These are phyloP conservation scores for Myxozyma mucilagina DNA, from an alignment of 805 yeast species.

Conservation along the genomic window DNA sequence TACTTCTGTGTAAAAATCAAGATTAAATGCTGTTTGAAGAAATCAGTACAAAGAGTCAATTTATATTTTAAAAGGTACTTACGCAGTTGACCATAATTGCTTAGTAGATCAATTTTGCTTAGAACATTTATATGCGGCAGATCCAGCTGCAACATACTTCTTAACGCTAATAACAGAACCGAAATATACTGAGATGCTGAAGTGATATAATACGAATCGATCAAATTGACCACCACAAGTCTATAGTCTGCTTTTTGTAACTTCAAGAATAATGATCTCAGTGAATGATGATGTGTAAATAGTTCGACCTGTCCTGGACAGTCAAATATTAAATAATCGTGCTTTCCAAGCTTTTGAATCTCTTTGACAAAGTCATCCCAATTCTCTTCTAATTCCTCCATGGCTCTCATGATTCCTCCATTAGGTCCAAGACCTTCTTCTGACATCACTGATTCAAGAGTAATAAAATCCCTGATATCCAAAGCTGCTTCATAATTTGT, in stretches of 20 bases:
- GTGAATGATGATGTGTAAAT: constrained; percentile 82
- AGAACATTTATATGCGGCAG: constrained; percentile 91
- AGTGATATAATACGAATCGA: constrained; percentile 79
- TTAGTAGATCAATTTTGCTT: constrained; percentile 82
- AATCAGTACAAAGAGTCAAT: too few relatives aligned
- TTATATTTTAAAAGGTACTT: not conserved
- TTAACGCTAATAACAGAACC: constrained; percentile 69
- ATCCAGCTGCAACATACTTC: constrained; percentile 91
- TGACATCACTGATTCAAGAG: constrained; percentile 76
- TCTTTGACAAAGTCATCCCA: constrained; percentile 60
- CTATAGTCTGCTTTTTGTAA: constrained; percentile 70
- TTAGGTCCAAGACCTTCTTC: constrained; percentile 75
- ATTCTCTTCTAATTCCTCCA: constrained; percentile 63
- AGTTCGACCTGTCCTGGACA: constrained; percentile 97
- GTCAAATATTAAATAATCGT: constrained; percentile 63
- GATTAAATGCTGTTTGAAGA: constrained; percentile 52
- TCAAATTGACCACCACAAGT: constrained; percentile 66
- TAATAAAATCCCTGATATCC: constrained; percentile 75
- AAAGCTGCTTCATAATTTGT: constrained; percentile 69
- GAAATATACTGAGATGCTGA: constrained; percentile 89
- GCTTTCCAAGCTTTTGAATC: constrained; percentile 56
- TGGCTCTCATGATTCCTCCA: constrained; percentile 88
- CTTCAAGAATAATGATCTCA: constrained; percentile 63
- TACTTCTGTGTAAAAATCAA: constrained; percentile 89
- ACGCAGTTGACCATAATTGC: constrained; percentile 68